A percentile compares a stretch with the other conserved stretches of the same genome.
Conservation (phyloP, 495 filamentous ascomycete genomes). For the Trichoderma gamsii region DNA sequence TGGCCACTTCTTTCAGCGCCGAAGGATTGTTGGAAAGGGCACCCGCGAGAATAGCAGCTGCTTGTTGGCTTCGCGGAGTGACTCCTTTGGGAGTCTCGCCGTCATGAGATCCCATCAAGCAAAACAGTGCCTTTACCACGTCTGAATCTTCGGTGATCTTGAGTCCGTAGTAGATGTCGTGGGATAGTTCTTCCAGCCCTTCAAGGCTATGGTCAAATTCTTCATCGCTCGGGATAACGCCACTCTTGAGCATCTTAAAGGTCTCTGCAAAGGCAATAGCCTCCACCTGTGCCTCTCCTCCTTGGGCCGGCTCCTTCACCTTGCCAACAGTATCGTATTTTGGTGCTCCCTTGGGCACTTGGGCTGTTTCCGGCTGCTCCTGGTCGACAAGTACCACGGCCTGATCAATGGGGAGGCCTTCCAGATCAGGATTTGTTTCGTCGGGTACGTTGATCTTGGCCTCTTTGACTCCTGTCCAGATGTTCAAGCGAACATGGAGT, state of each 20-base stretch:
- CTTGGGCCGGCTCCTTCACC: conserved; percentile 36
- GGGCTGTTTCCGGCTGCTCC: conserved; percentile 26
- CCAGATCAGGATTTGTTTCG: conserved; percentile 37
- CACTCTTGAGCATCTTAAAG: conserved; percentile 40
- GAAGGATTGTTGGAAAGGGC: conserved; percentile 57
- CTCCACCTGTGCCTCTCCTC: conserved; percentile 15
- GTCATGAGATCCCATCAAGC: conserved; percentile 28
- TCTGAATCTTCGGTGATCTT: conserved; percentile 48
- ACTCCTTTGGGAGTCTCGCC: conserved; percentile 19
- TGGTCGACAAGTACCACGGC: conserved; percentile 42
- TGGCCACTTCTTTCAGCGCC: conserved; percentile 44
- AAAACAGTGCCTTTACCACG: conserved; percentile 40
- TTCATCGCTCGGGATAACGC: conserved; percentile 5
- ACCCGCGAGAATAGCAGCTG: conserved; percentile 46
- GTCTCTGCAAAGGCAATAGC: conserved; percentile 37
- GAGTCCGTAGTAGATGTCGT: conserved; percentile 66
- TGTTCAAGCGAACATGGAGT: conserved; percentile 57
- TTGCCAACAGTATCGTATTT: conserved; percentile 45
- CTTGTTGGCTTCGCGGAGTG: conserved; percentile 34
- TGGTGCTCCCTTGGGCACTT: conserved; percentile 35
- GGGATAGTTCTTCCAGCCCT: conserved; percentile 51
- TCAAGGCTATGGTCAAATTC: conserved; percentile 40
- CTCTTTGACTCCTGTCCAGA: conserved; percentile 56
- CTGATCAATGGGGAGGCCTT: conserved; percentile 41
- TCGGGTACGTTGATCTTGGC: conserved; percentile 53